These are phyloP conservation scores for Coemansia sp. DNA, from an alignment of 192 early-diverging fungal genomes.

Conservation along the genomic window DNA sequence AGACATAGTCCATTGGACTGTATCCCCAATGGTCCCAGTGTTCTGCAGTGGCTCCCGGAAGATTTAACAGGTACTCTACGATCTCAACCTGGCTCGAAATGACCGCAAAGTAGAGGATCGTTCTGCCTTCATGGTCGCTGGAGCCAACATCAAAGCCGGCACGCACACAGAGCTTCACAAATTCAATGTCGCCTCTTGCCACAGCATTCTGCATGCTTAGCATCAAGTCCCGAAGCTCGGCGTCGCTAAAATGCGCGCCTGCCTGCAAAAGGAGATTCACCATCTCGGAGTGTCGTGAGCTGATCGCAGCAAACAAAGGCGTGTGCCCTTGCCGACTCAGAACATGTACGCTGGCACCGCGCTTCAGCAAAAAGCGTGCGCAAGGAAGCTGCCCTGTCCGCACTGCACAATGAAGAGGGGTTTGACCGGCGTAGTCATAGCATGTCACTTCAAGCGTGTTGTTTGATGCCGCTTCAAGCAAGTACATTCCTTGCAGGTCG, in stretches of 20 bases:
- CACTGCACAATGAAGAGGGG: slow-evolving; percentile 87
- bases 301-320: slow-evolving; percentile 83
- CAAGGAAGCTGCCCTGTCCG: slow-evolving; percentile 72
- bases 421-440: slow-evolving; percentile 80
- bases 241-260: slow-evolving; percentile 89
- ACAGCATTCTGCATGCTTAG: slow-evolving; percentile 55
- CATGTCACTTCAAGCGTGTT: slow-evolving; percentile 66
- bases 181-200: slow-evolving; percentile 50
- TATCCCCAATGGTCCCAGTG: slow-evolving; percentile 54
- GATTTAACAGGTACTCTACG: slow-evolving; percentile 41
- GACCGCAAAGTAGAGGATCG: slow-evolving; percentile 48
- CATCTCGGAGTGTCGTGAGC: slow-evolving; percentile 62
- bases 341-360: slow-evolving; percentile 90
- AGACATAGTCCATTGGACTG: slow-evolving; percentile 50
- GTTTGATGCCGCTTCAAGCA: slow-evolving; percentile 64
- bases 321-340: slow-evolving; percentile 89
- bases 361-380: slow-evolving; percentile 73
- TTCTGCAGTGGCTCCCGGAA: slow-evolving; percentile 30
- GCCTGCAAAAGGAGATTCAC: slow-evolving; percentile 71
- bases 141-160: slow-evolving; percentile 45
- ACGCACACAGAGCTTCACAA: slow-evolving; percentile 49
- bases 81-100: slow-evolving; percentile 52
- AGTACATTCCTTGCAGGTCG: slow-evolving; percentile 77
- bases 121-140: slow-evolving; percentile 51
- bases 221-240: slow-evolving; percentile 73